Conservation (phyloP, 2,329 filamentous ascomycete genomes). For the Elsinoe perseae region DNA sequence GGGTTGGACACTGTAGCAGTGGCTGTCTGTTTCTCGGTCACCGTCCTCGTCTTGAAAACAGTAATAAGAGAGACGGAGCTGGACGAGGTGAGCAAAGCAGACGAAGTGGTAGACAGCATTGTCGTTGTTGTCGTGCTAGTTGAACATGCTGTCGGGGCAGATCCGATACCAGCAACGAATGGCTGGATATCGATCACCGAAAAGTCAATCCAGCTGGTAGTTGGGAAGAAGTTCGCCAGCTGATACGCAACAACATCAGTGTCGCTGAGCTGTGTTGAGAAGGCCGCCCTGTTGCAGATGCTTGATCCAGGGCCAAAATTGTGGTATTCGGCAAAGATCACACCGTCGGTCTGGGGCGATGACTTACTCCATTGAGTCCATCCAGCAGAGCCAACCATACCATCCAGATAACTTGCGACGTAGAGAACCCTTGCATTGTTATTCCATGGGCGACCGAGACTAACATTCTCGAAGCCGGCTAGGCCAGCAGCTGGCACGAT, state of each 20-base stretch:
- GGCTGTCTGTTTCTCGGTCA: conserved; percentile 24
- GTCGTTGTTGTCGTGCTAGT: conserved; percentile 22
- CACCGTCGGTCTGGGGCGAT: conserved; percentile 24
- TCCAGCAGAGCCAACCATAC: conserved; percentile 22
- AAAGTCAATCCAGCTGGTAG: conserved; percentile 38
- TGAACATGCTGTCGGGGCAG: conserved; percentile 24
- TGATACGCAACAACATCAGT: conserved; percentile 33
- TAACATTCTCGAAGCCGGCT: conserved; percentile 25
- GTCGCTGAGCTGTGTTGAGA: conserved; percentile 34
- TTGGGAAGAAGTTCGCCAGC: conserved; percentile 35
- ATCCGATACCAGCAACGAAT: conserved; percentile 30
- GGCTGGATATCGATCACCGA: conserved; percentile 33
- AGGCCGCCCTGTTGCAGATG: conserved; percentile 29
- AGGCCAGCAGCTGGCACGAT: conserved; percentile 27
- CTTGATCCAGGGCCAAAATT: conserved; percentile 33
- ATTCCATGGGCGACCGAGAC: conserved; percentile 24
- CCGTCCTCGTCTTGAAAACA: conserved; percentile 20
- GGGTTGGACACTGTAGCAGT: conserved; percentile 26
- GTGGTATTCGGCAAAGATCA: conserved; percentile 31
- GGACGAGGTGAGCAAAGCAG: conserved; percentile 21
- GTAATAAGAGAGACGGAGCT: conserved; percentile 22
- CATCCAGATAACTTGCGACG: conserved; percentile 21
- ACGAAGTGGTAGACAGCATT: conserved; percentile 22
- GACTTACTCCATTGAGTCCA: conserved; percentile 28
- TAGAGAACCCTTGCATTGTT: conserved; percentile 22